These are phyloP conservation scores for Suillus subluteus DNA, from an alignment of 768 basidiomycete species.

Conservation along the genomic window DNA sequence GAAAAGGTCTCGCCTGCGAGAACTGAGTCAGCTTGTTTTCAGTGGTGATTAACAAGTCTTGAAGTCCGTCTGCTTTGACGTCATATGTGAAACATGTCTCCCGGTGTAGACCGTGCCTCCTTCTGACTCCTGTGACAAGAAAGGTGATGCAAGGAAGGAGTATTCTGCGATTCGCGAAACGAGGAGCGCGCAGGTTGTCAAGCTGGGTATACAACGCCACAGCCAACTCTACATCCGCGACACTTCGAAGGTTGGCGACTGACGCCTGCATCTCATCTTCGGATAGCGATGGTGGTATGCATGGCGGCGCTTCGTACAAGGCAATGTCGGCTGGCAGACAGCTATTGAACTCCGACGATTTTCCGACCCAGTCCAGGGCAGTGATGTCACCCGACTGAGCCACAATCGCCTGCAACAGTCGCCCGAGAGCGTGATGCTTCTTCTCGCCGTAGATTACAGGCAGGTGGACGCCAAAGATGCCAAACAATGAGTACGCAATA, in stretches of 20 bases:
- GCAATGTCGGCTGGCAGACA: conserved; percentile 1
- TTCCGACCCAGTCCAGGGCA: conserved; percentile 4
- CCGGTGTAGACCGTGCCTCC: neutral
- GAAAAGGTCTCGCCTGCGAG: neutral
- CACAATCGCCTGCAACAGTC: neutral
- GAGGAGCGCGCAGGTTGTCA: neutral
- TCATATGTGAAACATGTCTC: conserved; percentile 1
- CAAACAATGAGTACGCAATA: conserved; percentile 17
- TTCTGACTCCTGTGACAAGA: neutral
- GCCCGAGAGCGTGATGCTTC: conserved; percentile 2
- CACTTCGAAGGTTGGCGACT: neutral
- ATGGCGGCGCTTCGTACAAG: neutral
- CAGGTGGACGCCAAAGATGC: conserved; percentile 14
- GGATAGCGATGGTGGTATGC: neutral
- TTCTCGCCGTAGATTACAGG: conserved; percentile 19
- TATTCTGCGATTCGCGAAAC: neutral
- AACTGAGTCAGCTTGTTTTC: conserved; percentile 1
- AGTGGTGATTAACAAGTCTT: neutral
- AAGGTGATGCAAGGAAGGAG: neutral
- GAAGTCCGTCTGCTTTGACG: neutral
- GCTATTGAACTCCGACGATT: conserved; percentile 1
- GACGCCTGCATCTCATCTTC: neutral
- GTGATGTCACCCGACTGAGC: neutral
- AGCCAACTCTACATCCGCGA: neutral
- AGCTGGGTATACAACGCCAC: neutral